Conservation (phyloP, 2,329 filamentous ascomycete species). For the Diaporthe eres region DNA sequence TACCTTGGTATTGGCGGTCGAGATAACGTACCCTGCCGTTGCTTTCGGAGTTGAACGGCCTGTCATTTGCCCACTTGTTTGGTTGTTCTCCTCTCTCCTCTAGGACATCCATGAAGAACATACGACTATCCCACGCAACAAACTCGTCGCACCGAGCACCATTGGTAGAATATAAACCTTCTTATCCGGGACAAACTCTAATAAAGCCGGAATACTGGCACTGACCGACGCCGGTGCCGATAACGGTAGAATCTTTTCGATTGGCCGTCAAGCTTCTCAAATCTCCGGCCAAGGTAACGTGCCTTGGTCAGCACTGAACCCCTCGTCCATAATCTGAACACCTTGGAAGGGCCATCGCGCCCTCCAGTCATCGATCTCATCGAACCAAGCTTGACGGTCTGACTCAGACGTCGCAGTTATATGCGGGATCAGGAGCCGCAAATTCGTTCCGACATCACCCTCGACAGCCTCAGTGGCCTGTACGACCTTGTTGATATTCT, state of each 20-base stretch:
- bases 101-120: not conserved
- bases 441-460: constrained; percentile 89
- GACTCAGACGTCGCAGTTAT: not conserved
- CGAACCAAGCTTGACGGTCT: not conserved
- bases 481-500: constrained; percentile 99
- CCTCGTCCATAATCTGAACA: not conserved
- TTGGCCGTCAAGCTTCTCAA: too few relatives aligned
- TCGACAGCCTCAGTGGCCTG: constrained; percentile 96
- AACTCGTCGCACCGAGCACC: not conserved
- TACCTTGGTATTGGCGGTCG: too few relatives aligned
- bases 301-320: not conserved
- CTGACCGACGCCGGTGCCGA: too few relatives aligned
- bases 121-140: not conserved
- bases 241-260: too few relatives aligned
- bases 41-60: too few relatives aligned
- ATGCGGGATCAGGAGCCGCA: constrained; percentile 78
- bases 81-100: not conserved
- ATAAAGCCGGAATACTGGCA: not conserved
- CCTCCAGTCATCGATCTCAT: not conserved
- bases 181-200: not conserved
- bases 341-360: not conserved
- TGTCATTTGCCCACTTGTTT: not conserved
- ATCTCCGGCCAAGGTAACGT: too few relatives aligned
- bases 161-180: not conserved
- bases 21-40: too few relatives aligned